A percentile compares a stretch with the other conserved stretches of the same genome.
phyloP scores from a whole-genome alignment of 495 filamentous ascomycete genomes.

The Annulohypoxylon nitens region DNA sequence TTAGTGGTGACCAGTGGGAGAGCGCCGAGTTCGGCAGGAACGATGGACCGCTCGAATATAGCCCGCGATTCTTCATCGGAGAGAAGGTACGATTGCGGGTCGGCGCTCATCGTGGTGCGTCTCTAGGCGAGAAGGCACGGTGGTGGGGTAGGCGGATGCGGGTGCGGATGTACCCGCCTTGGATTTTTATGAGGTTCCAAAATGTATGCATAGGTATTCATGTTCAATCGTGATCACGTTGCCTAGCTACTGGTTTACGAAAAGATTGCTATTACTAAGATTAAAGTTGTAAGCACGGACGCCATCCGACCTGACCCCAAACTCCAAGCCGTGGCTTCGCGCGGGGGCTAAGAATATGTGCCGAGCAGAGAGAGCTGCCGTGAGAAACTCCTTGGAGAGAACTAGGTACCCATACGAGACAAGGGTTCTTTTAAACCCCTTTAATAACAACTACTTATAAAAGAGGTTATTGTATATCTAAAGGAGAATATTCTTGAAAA shows the following conservation, averaged over 20 bases:
- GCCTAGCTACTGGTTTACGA: background rate
- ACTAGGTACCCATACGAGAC: too few species aligned
- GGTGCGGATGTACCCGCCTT: background rate
- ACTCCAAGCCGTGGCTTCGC: conserved; percentile 20
- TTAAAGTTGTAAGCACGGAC: conserved; percentile 2
- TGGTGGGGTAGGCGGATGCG: background rate
- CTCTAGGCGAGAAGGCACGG: background rate
- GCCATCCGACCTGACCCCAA: conserved; percentile 22
- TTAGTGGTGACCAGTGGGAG: background rate
- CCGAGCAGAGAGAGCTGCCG: background rate
- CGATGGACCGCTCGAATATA: conserved; percentile 44
- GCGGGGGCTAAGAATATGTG: conserved; percentile 22
- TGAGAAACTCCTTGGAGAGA: background rate
- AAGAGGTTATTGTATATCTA: too few species aligned
- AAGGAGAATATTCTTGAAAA: too few species aligned
- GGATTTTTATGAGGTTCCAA: background rate
- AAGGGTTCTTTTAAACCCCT: too few species aligned
- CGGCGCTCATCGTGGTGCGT: conserved; percentile 2
- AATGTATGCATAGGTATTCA: background rate
- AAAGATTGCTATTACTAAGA: conserved; percentile 29
- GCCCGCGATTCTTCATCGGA: conserved; percentile 34
- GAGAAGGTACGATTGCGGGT: conserved; percentile 43
- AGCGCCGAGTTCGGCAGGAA: conserved; percentile 37
- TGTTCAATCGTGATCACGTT: conserved; percentile 9
- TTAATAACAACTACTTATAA: too few species aligned